Conservation (phyloP, 2,329 filamentous ascomycete species). For the Graphium sp. region DNA sequence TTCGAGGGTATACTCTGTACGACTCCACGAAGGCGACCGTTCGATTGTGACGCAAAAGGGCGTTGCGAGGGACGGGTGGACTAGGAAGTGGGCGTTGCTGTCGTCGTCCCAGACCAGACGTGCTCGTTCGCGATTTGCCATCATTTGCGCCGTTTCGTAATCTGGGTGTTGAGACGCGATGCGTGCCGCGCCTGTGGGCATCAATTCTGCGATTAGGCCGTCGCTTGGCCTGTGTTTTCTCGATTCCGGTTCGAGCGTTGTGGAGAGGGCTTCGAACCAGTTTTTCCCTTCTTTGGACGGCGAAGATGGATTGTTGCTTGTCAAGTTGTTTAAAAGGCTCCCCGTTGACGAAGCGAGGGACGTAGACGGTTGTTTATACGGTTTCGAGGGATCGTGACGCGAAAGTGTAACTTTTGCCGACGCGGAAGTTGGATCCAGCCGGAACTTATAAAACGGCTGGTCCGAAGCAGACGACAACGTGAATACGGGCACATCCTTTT, state of each 20-base stretch:
- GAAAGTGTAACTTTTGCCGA: constrained; percentile 43
- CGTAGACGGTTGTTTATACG: constrained; percentile 25
- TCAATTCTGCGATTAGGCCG: constrained; percentile 50
- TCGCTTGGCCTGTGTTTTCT: constrained; percentile 38
- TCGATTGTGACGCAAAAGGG: constrained; percentile 45
- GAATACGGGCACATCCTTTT: constrained; percentile 47
- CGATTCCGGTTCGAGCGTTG: constrained; percentile 37
- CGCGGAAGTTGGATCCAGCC: constrained; percentile 44
- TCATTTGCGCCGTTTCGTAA: constrained; percentile 32
- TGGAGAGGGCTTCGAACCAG: constrained; percentile 41
- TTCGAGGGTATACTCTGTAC: constrained; percentile 48
- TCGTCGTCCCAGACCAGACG: constrained; percentile 57
- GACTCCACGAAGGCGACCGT: constrained; percentile 39
- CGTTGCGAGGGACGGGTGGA: constrained; percentile 43
- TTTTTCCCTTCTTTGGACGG: constrained; percentile 21
- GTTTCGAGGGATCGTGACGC: constrained; percentile 42
- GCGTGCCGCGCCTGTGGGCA: constrained; percentile 47
- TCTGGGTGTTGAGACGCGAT: constrained; percentile 41
- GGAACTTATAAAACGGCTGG: constrained; percentile 54
- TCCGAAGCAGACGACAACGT: constrained; percentile 41
- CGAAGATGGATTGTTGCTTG: constrained; percentile 8
- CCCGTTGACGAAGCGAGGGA: constrained; percentile 2
- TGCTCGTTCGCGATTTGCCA: constrained; percentile 52
- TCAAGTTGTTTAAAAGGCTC: constrained; percentile 12
- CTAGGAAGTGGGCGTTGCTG: constrained; percentile 39